Evolutionary conservation across 371 early-diverging fungal genomes (phyloP), one percentile per base, ranked within the genome.

Genomic region (Syncephalis fuscata): DNA sequence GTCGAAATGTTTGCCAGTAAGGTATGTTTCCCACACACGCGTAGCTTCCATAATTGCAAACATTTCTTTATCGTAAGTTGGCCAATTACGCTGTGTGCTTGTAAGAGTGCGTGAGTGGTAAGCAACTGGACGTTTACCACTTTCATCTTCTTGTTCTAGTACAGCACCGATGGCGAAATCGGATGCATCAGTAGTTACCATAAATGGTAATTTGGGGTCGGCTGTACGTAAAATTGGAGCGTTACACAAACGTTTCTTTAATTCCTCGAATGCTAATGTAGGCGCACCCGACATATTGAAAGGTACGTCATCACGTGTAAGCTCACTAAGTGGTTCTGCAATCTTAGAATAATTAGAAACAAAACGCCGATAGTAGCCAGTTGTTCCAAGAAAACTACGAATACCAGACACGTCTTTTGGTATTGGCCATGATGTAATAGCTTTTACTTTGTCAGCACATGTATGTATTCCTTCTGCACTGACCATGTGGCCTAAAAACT

Each of bases 261-360:
- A 3, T 0, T 8, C 17, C 0, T 65, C 49, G 41, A 62, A 65
- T 5, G 61, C 60, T 58, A 63, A 10, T 48, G 37, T 50, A 48
- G 54, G 3, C 51, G 53, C 2, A 60, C 53, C 4, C 55, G 0
- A 10, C 15, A 44, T 61, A 48, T 14, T 57, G 55, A 2, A 48
- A 25, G 0, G 44, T 4, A 2, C 47, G 53, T 59, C 57, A 62
- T 0, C 38, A 20, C 20, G 51, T 10, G 68, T 56, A 1, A 73
- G 51, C 24, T 60, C 48, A 0, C 63, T 68, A 0, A 72, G 45
- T 0, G 74, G 73, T 0, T 55, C 21, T 2, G 63, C 67, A 5
- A 70, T 55, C 7, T 53, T 37, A 5, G 67, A 46, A 45, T 59
- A 64, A 17, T 57, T 46, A 0, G 32, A 8, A 8, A 67, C 60